Percentiles rank a stretch among this genome's conserved stretches.
Conservation (phyloP, 2,329 filamentous ascomycete genomes). For the Plectosphaerella cucumerina region DNA sequence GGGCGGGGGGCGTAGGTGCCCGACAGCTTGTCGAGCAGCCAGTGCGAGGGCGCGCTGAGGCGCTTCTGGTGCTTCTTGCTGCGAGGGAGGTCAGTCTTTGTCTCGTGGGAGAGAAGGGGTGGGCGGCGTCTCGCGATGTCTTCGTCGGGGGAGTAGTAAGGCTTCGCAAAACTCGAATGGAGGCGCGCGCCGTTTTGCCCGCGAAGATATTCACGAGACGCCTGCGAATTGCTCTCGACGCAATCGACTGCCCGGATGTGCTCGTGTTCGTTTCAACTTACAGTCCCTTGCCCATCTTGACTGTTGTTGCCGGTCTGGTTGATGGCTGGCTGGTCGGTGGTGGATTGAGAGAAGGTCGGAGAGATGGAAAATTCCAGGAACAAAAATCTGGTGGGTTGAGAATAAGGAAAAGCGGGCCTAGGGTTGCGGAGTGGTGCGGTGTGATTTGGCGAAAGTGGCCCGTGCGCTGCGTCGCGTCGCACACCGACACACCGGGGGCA, state of each 20-base stretch:
- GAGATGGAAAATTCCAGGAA: slow-evolving; percentile 19
- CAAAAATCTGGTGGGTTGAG: not conserved
- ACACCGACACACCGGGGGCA: no score
- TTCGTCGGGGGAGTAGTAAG: not conserved
- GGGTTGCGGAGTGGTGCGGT: not conserved
- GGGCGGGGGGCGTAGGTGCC: slow-evolving; percentile 74
- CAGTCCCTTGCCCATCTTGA: slow-evolving; percentile 64
- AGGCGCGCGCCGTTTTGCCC: not conserved
- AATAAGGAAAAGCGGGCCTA: not conserved
- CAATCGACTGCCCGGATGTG: not conserved
- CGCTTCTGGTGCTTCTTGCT: slow-evolving; percentile 99
- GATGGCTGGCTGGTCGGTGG: slow-evolving; percentile 28
- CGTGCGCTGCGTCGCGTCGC: not conserved
- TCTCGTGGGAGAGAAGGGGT: no score
- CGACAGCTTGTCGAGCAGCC: slow-evolving; percentile 99
- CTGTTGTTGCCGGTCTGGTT: slow-evolving; percentile 21
- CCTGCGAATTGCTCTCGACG: not conserved
- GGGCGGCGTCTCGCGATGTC: slow-evolving; percentile 12
- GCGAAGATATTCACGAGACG: not conserved
- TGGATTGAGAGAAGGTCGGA: slow-evolving; percentile 21
- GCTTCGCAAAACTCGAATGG: not conserved
- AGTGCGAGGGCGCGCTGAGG: slow-evolving; percentile 97
- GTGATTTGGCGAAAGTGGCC: not conserved
- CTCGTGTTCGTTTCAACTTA: slow-evolving; percentile 39
- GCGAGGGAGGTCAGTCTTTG: slow-evolving; percentile 28